A percentile compares a stretch with the other conserved stretches of the same genome.
These are phyloP conservation scores for Nymphaea thermarum DNA, from an alignment of 164 flowering plant genomes.

Conservation along the genomic window DNA sequence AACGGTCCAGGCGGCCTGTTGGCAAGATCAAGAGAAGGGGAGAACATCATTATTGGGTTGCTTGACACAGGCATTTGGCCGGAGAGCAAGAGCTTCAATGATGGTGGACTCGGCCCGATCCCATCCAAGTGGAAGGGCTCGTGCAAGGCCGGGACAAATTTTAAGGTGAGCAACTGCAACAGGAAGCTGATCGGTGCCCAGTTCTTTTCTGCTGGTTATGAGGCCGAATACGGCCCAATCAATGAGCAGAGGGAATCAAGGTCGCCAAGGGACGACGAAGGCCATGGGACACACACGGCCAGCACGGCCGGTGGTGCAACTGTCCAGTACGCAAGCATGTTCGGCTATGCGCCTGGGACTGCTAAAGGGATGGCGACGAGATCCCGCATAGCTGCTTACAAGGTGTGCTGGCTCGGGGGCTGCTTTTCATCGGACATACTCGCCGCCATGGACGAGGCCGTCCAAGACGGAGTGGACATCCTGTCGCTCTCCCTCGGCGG, in stretches of 20 bases:
- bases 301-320: constrained; percentile 2
- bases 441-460: constrained; percentile 7
- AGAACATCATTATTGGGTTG: background rate
- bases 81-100: constrained; percentile 1
- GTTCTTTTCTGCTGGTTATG: background rate
- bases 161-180: constrained; percentile 4
- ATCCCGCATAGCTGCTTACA: constrained; percentile 4
- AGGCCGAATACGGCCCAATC: background rate
- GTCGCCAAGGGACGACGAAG: constrained; percentile 2
- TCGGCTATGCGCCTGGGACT: constrained; percentile 2
- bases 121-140: constrained; percentile 2
- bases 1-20: constrained; percentile 42
- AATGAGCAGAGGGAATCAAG: background rate
- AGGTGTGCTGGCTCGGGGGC: background rate
- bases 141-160: constrained; percentile 1
- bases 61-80: constrained; percentile 8
- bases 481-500: constrained; percentile 4
- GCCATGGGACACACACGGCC: constrained; percentile 11
- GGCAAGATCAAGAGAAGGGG: constrained; percentile 9
- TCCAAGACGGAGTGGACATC: constrained; percentile 6
- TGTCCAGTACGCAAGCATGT: background rate
- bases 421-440: background rate
- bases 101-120: constrained; percentile 2
- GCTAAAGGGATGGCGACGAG: constrained; percentile 2
- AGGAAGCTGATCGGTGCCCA: constrained; percentile 4